These are phyloP conservation scores for Aspergillus fijiensis DNA, from an alignment of 2,329 filamentous ascomycete genomes.

Conservation along the genomic window DNA sequence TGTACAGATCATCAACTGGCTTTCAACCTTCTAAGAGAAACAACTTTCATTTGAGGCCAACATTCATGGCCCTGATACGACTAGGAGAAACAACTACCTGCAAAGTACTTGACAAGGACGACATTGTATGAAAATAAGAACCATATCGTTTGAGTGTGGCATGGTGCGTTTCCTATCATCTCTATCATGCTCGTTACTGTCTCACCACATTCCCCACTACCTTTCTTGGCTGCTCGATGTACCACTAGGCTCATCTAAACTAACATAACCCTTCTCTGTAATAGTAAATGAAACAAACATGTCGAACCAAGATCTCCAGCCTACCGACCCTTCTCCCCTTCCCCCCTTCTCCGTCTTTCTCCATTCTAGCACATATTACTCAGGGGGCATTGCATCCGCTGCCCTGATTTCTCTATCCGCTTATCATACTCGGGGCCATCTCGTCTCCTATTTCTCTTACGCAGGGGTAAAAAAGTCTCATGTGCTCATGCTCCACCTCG, in stretches of 20 bases:
- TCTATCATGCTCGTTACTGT: not conserved
- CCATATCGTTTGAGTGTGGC: not conserved
- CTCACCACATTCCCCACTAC: not conserved
- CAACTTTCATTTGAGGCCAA: too few relatives aligned
- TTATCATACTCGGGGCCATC: not conserved
- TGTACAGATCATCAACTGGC: slow-evolving; percentile 25
- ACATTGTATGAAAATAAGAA: not conserved
- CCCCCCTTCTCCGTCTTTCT: too few relatives aligned
- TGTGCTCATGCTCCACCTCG: not conserved
- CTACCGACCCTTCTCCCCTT: not conserved
- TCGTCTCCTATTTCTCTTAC: not conserved
- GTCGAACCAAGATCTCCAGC: too few relatives aligned
- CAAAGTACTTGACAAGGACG: not conserved
- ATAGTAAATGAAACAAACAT: not conserved
- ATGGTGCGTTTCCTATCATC: not conserved
- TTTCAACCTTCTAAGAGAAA: slow-evolving; percentile 16
- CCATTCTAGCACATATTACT: too few relatives aligned
- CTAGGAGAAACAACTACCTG: not conserved
- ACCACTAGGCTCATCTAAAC: not conserved
- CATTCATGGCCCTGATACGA: not conserved
- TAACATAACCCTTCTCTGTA: not conserved
- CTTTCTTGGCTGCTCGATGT: not conserved
- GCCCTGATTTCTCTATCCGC: too few relatives aligned
- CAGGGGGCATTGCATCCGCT: too few relatives aligned
- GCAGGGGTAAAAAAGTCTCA: not conserved